Evolutionary conservation across 208 protist species (phyloP).

Genomic region (Acanthamoeba sp.): DNA sequence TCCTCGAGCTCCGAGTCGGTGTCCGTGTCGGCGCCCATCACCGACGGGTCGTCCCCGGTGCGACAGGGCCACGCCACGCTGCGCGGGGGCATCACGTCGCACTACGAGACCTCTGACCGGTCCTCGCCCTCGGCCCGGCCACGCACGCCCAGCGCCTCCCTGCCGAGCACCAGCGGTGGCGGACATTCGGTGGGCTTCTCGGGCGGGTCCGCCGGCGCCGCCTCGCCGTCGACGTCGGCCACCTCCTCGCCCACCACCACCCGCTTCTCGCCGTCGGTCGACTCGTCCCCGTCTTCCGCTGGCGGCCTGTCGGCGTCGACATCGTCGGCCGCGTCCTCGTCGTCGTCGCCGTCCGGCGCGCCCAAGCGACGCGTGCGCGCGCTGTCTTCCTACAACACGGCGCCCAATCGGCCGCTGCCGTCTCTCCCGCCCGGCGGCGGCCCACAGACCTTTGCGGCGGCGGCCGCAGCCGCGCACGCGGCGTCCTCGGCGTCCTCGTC

Average conservation of each 20-base stretch:
- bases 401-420: conserved; percentile 6
- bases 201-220: background rate
- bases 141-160: background rate
- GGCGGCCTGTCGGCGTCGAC: background rate
- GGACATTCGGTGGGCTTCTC: background rate
- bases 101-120: background rate
- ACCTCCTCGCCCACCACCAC: background rate
- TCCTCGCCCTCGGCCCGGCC: background rate
- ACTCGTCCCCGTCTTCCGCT: background rate
- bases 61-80: background rate
- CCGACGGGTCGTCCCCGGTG: background rate
- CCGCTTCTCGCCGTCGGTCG: background rate
- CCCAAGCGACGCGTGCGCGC: background rate
- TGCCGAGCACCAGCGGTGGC: no score
- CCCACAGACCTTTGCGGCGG: background rate
- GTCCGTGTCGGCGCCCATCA: background rate
- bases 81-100: background rate
- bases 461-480: background rate
- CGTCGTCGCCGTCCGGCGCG: background rate
- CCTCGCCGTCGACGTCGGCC: background rate
- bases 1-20: background rate
- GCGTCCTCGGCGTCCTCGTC: background rate
- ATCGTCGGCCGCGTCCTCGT: background rate
- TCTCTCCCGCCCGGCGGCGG: background rate
- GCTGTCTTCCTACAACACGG: conserved; percentile 18